Percentiles rank a stretch among this genome's conserved stretches.
These are phyloP conservation scores for Cicer arietinum DNA, from an alignment of 306 rosid species.

Conservation along the genomic window DNA sequence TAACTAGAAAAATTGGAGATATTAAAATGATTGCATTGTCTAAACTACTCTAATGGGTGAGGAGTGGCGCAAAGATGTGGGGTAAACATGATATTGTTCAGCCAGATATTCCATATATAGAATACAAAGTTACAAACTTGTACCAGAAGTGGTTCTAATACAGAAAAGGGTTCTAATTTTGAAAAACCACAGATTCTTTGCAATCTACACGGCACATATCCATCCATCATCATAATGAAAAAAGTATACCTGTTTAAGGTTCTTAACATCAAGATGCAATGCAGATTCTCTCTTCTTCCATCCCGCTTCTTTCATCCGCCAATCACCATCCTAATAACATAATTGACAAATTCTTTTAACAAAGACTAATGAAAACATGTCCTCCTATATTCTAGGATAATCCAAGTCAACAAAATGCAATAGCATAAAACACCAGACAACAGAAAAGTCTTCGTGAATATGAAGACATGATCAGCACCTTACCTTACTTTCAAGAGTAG, in stretches of 20 bases:
- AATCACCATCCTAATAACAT: slow-evolving; percentile 58
- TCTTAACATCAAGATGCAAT: slow-evolving; percentile 47
- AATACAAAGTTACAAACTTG: background rate
- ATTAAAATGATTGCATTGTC: slow-evolving; percentile 2
- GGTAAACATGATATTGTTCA: slow-evolving; percentile 16
- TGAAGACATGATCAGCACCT: slow-evolving; percentile 1
- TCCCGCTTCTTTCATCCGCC: slow-evolving; percentile 66
- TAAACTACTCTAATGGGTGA: background rate
- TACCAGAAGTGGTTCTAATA: slow-evolving; percentile 7
- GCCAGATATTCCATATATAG: background rate
- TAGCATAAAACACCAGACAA: background rate
- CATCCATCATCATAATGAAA: background rate
- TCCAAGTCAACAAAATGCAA: slow-evolving; percentile 1
- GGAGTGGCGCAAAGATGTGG: background rate
- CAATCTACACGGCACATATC: background rate
- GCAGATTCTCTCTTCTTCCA: slow-evolving; percentile 62
- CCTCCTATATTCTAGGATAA: slow-evolving; percentile 28
- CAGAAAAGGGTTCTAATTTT: background rate
- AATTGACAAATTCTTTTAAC: slow-evolving; percentile 29
- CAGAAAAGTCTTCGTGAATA: background rate
- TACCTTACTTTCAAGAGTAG: slow-evolving; percentile 74
- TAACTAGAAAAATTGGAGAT: background rate
- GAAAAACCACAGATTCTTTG: slow-evolving; percentile 15
- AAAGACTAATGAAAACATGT: slow-evolving; percentile 32
- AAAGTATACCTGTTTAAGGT: slow-evolving; percentile 61